Base-by-base conservation (phyloP, 805 yeast species). In the Teunomyces panamensis region DNA sequence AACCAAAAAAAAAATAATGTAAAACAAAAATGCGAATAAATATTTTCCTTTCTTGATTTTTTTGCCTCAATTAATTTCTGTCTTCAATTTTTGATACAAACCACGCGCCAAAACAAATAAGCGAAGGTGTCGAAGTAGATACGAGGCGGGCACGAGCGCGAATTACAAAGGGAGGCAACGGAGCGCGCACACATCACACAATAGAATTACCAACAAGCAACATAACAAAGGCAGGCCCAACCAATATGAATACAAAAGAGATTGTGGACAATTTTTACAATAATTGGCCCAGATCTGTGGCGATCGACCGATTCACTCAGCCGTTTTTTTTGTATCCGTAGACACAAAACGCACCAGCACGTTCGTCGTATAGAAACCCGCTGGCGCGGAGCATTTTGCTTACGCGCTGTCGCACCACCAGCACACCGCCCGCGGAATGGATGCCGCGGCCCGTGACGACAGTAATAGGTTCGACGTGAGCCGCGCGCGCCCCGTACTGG, bases 371-470 rank as follows among this genome's bases (percentile, higher is more conserved):
- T 2, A 73, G 47, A 56, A 70, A 86, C 0, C 60, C 59, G 4
- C 68, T 56, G 0, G 50, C 49, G 2, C 50, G 54, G 35, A 87
- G 65, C 52, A 67, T 61, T 14, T 61, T 67, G 39, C 65, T 63
- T 3, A 84, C 78, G 2, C 73, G 57, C 1, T 51, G 61, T 49
- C 73, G 72, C 13, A 86, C 71, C 49, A 68, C 75, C 1, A 86
- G 71, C 1, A 67, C 58, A 0, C 89, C 88, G 4, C 78, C 80
- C 1, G 59, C 69, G 41, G 88, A 83, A 60, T 87, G 94, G 5
- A 83, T 56, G 0, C 94, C 94, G 52, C 88, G 64, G 0, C 94
- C 92, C 0, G 92, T 84, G 9, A 85, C 64, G 0, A 86, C 64
- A 1, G 50, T 59, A 6, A 85, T 56, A 0, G 79, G 77, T 0